These are phyloP conservation scores for Paxillus ammoniavirescens DNA, from an alignment of 768 basidiomycete genomes.

Conservation along the genomic window DNA sequence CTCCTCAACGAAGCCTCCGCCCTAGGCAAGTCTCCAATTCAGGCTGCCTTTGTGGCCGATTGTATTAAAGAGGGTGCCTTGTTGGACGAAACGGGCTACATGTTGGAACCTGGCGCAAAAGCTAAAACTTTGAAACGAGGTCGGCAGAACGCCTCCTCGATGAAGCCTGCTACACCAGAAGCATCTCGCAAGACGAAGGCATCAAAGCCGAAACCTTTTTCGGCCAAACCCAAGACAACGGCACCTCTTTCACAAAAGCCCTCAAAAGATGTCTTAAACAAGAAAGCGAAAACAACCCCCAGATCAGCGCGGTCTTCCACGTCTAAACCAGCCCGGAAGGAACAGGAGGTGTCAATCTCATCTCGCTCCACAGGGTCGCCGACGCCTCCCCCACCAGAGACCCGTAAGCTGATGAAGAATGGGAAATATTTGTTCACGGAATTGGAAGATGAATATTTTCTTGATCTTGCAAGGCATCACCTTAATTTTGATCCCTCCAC, in stretches of 20 bases:
- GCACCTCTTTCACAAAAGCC: slow-evolving; percentile 2
- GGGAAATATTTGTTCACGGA: slow-evolving; percentile 47
- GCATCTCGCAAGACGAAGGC: slow-evolving; percentile 2
- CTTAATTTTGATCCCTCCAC: slow-evolving; percentile 48
- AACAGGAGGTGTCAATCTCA: neutral
- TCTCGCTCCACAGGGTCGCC: slow-evolving; percentile 34
- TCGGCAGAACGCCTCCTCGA: slow-evolving; percentile 16
- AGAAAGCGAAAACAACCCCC: slow-evolving; percentile 7
- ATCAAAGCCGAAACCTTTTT: slow-evolving; percentile 7
- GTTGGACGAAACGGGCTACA: slow-evolving; percentile 45
- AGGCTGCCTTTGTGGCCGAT: slow-evolving; percentile 51
- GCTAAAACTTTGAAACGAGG: slow-evolving; percentile 22
- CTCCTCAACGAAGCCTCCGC: slow-evolving; percentile 37
- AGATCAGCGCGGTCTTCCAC: neutral
- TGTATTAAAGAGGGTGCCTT: slow-evolving; percentile 44
- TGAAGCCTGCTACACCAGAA: slow-evolving; percentile 11
- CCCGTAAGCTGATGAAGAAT: slow-evolving; percentile 24
- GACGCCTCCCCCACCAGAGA: slow-evolving; percentile 42
- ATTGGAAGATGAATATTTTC: slow-evolving; percentile 49
- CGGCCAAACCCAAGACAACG: slow-evolving; percentile 1
- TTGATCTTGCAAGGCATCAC: slow-evolving; percentile 43
- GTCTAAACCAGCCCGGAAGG: neutral
- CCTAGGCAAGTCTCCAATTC: slow-evolving; percentile 46
- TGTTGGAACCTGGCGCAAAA: slow-evolving; percentile 34
- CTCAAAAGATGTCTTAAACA: slow-evolving; percentile 3